Evolutionary conservation across 1,284 basidiomycete genomes (phyloP), one percentile per base, ranked within the genome.

Genomic region (Fistulinella staudtii): DNA sequence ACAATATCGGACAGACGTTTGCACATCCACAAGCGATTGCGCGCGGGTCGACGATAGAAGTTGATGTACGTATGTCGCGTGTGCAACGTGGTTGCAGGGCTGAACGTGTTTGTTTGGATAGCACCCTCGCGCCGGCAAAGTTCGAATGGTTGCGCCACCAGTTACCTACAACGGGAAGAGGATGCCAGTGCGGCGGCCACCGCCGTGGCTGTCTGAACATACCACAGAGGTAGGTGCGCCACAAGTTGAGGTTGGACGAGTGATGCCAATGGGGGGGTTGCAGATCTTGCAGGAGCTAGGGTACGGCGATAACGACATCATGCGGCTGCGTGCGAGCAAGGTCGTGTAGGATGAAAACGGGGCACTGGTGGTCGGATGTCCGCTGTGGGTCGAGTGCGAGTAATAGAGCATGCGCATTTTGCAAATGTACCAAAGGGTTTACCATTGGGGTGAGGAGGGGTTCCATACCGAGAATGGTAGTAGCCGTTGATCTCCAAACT

Each of bases 1-100:
- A 96, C 64, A 88, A 93, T 56, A 91, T 98, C 51, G 64, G 75
- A 39, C 83, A 93, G 61, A 94, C 94, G 1, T 97, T 97, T 60
- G 78, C 82, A 34, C 94, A 97, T 68, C 90, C 92, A 2, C 94
- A 98, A 68, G 89, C 81, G 3, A 58, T 82, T 43, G 85, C 82
- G 8, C 69, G 87, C 27, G 68, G 70, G 28, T 73, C 82, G 36
- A 75, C 78, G 2, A 70, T 77, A 27, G 80, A 84, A 53, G 70
- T 89, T 20, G 73, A 86, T 47, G 80, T 80, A 57, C 46, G 69
- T 65, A 35, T 63, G 58, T 47, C 50, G 41, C 36, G 23, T 27
- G 33, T 49, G 45, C 46, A 45, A 34, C 52, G 46, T 48, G 48
- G 30, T 30, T 40, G 41, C 46, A 46, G 39, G 47, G 40, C 45